Base-by-base conservation (phyloP, 352 stramenopile genomes). In the Blastocystis sp. region DNA sequence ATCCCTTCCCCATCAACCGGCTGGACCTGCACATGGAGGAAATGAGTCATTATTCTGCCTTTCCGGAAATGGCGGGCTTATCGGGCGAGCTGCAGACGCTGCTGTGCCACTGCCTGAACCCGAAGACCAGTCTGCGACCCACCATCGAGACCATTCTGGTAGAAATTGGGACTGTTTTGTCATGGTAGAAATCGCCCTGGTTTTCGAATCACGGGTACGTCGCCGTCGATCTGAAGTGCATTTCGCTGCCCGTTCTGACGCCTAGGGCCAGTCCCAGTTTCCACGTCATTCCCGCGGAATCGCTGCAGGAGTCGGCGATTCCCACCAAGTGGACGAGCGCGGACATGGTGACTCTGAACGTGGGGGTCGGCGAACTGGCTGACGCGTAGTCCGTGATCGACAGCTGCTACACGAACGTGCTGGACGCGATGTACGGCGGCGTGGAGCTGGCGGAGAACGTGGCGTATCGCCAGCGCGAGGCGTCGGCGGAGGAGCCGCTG, bases 1-100 rank as follows among this genome's bases (percentile, higher is more conserved):
- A 85, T 69, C 74, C 74, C 3, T 85, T 85, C 35, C 51, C 74
- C 6, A 85, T 85, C 61, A 16, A 50, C 9, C 74, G 55, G 39
- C 74, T 85, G 16, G 74, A 85, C 60, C 9, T 31, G 12, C 74
- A 85, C 60, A 85, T 85, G 33, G 74, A 85, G 55, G n/a, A 16
- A 85, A 85, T 85, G 74, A 41, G 13, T 39, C 51, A 85, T 69
- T 85, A 85, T 67, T 31, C 33, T 3, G 60, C 55, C 31, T 37
- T 85, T 67, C 74, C 74, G 16, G 33, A 37, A 59, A 67, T 85
- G 60, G 61, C 26, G 12, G 74, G 74, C 9, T 67, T 85, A 60
- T 85, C 74, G 26, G 50, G 19, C 24, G 74, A 85, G 26, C 41
- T 85, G 45, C 12, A 21, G 12, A 33, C n/a, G 12, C 41, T 85